Evolutionary conservation across 1,284 basidiomycete species (phyloP), one percentile per base, ranked within the genome.

Genomic region (Sporisorium graminicola): DNA sequence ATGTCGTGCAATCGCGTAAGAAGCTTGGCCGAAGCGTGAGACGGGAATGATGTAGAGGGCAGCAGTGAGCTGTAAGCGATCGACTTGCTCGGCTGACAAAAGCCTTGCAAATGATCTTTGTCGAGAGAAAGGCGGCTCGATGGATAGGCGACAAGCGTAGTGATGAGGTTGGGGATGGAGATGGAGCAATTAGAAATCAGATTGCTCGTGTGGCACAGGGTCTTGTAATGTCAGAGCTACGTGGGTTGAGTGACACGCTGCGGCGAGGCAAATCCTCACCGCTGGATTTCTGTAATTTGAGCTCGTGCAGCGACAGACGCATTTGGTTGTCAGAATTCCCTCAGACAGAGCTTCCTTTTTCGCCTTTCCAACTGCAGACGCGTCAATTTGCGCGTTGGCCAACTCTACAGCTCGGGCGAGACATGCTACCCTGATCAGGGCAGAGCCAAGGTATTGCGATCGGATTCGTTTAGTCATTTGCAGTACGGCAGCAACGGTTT

Each of bases 81-180:
- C 59, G n/a, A 22, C 16, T 72, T 72, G 69, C 69, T 62, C 64
- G 57, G 69, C 69, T 56, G 16, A 55, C n/a, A n/a, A 5, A 44
- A 20, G 64, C 63, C 47, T 72, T 72, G 69, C 69, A 66, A 43
- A 52, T 35, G 69, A 51, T 42, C 51, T 60, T 50, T 18, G 26
- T n/a, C n/a, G 12, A 20, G 4, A 7, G 0, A 35, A 20, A 29
- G 31, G 40, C n/a, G 26, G 5, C 6, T 27, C 20, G 29, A 20
- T 22, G n/a, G n/a, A n/a, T 20, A n/a, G 13, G 18, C 13, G 14
- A 13, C 35, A 47, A 31, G 47, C 9, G 9, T 24, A 12, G 3
- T 12, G 13, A 22, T 24, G 50, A 37, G 9, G 50, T 22, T 52
- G 33, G 26, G 26, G 29, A 31, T 33, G n/a, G 33, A 52, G 50